Conservation (phyloP, 805 yeast species). For the Dipodascopsis tothii region DNA sequence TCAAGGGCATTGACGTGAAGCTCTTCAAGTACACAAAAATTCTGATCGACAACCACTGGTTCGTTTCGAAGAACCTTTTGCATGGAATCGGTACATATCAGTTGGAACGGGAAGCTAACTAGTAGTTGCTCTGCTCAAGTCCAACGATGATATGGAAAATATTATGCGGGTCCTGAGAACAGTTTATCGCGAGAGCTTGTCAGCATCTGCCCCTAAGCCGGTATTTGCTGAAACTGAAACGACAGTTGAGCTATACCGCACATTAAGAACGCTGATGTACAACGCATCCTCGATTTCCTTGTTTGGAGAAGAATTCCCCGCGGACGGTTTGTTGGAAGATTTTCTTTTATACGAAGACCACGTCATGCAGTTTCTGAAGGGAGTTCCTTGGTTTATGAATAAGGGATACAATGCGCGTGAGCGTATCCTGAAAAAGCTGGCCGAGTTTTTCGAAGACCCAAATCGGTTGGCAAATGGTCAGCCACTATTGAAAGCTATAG, state of each 20-base stretch:
- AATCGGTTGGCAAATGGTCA: neutral
- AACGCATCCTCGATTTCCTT: conserved; percentile 10
- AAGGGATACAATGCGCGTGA: conserved; percentile 8
- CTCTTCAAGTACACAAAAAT: too few species aligned
- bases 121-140: neutral
- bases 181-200: neutral
- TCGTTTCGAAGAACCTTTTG: too few species aligned
- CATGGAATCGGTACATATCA: too few species aligned
- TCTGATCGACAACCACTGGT: too few species aligned
- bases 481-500: neutral
- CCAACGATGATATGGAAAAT: neutral
- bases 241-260: too few species aligned
- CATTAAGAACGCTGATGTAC: too few species aligned
- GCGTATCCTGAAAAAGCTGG: conserved; percentile 4
- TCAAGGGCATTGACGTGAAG: too few species aligned
- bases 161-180: neutral
- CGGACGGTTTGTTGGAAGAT: conserved; percentile 5
- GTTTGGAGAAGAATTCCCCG: conserved; percentile 18
- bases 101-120: neutral
- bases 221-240: too few species aligned
- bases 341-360: conserved; percentile 11
- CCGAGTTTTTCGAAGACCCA: conserved; percentile 5
- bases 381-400: conserved; percentile 8
- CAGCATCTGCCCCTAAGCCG: too few species aligned
- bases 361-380: conserved; percentile 6